Evolutionary conservation across 139 green algal genomes (phyloP).

Genomic region (Coelastrella sp.): DNA sequence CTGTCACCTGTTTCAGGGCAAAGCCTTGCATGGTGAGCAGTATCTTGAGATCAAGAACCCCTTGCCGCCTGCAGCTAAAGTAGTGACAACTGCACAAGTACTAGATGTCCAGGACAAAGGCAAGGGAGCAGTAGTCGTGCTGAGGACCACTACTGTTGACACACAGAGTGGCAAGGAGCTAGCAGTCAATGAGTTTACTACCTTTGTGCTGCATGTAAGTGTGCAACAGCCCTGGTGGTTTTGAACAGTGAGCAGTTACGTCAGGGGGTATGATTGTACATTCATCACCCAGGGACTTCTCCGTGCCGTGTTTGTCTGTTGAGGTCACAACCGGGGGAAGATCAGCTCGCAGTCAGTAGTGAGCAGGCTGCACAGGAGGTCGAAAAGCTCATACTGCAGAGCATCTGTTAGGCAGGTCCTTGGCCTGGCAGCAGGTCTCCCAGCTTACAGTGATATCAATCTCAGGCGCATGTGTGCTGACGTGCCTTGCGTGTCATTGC

Average conservation of each 20-base stretch:
- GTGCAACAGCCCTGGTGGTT: background rate
- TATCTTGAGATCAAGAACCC: conserved; percentile 42
- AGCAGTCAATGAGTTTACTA: conserved; percentile 50
- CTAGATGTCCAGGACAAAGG: conserved; percentile 50
- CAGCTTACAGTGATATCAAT: background rate
- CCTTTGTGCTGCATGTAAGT: conserved; percentile 15
- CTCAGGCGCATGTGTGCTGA: background rate
- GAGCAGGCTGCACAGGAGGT: too few species aligned
- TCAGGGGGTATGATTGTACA: too few species aligned
- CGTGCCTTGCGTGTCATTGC: background rate
- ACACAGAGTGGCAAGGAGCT: conserved; percentile 23
- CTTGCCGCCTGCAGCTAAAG: conserved; percentile 30
- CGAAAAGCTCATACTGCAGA: too few species aligned
- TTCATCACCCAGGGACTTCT: too few species aligned
- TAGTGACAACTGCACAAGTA: conserved; percentile 42
- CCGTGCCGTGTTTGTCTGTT: too few species aligned
- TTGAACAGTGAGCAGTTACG: background rate
- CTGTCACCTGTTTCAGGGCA: conserved; percentile 12
- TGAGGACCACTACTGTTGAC: conserved; percentile 23
- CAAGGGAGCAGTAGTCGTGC: conserved; percentile 35
- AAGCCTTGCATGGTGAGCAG: conserved; percentile 54
- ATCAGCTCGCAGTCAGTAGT: too few species aligned
- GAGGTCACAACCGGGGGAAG: too few species aligned
- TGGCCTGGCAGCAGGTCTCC: too few species aligned
- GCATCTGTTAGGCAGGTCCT: too few species aligned